Conservation (phyloP, 2,329 filamentous ascomycete species). For the Cephalotrichum gorgonifer region DNA sequence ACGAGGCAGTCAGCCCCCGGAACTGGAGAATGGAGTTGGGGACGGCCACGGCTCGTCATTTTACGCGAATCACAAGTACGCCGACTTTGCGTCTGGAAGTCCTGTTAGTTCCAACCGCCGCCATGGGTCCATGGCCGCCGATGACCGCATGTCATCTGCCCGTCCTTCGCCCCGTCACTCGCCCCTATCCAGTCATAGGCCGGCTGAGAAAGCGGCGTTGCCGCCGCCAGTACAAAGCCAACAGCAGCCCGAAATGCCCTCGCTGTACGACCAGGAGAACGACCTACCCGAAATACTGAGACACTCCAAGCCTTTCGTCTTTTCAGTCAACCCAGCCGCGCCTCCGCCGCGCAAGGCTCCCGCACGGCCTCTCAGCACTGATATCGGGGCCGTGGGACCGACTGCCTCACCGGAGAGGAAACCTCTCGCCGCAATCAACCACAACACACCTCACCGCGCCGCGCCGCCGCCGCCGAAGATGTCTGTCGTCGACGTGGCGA, state of each 20-base stretch:
- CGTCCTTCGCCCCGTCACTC: constrained; percentile 21
- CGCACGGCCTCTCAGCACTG: constrained; percentile 36
- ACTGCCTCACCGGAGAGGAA: constrained; percentile 44
- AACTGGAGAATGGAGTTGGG: constrained; percentile 12
- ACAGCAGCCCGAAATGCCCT: constrained; percentile 46
- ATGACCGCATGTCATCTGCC: constrained; percentile 21
- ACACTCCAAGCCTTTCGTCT: constrained; percentile 37
- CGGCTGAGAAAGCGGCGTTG: neutral
- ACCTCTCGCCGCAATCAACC: constrained; percentile 40
- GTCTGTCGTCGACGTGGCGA: constrained; percentile 89
- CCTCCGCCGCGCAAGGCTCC: constrained; percentile 48
- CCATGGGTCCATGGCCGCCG: constrained; percentile 25
- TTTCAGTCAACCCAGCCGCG: constrained; percentile 33
- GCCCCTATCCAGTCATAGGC: constrained; percentile 9
- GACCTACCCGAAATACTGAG: constrained; percentile 62
- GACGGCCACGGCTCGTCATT: constrained; percentile 32
- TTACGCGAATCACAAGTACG: constrained; percentile 19
- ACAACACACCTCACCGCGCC: constrained; percentile 66
- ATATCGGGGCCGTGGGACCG: constrained; percentile 22
- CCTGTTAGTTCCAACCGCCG: constrained; percentile 39
- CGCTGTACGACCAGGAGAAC: constrained; percentile 74
- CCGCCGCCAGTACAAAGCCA: neutral
- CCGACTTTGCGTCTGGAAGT: constrained; percentile 47
- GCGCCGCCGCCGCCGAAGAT: constrained; percentile 86
- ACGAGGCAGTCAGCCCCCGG: constrained; percentile 25